Conservation (phyloP, 1,139 yeast species). For the Nakaseomyces kungkrabaensis region DNA sequence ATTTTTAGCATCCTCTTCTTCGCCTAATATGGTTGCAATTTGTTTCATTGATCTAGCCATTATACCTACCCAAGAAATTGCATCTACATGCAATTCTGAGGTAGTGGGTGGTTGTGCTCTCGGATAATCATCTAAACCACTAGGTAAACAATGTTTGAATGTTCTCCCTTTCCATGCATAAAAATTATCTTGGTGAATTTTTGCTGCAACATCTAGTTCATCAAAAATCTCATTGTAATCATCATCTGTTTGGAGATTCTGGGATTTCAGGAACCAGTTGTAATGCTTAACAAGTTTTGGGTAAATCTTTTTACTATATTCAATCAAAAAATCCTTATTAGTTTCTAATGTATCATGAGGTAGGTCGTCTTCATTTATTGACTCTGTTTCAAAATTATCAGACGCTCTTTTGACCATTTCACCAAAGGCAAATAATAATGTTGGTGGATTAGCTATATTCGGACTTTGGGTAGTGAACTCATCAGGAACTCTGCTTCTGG, state of each 20-base stretch:
- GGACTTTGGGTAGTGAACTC: constrained; percentile 84
- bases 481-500: constrained; percentile 79
- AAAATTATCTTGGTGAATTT: constrained; percentile 49
- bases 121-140: constrained; percentile 95
- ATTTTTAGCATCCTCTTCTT: constrained; percentile 44
- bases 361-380: constrained; percentile 15
- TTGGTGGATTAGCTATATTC: constrained; percentile 91
- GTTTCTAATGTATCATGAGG: constrained; percentile 34
- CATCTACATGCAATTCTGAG: constrained; percentile 85
- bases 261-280: constrained; percentile 79
- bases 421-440: constrained; percentile 71
- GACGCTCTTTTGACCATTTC: constrained; percentile 48
- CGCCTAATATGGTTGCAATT: constrained; percentile 58
- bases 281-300: constrained; percentile 72
- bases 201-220: constrained; percentile 14
- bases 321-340: constrained; percentile 51
- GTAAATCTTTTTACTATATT: constrained; percentile 57
- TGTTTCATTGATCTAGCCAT: constrained; percentile 77
- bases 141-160: constrained; percentile 72
- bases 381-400: constrained; percentile 16
- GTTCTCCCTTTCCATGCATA: constrained; percentile 96
- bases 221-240: constrained; percentile 36
- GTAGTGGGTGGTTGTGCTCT: constrained; percentile 72
- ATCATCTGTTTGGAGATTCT: constrained; percentile 62
- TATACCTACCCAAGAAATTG: constrained; percentile 86